Evolutionary conservation across 768 basidiomycete genomes (phyloP), one percentile per base, ranked within the genome.

Genomic region (Mycena alexandri): DNA sequence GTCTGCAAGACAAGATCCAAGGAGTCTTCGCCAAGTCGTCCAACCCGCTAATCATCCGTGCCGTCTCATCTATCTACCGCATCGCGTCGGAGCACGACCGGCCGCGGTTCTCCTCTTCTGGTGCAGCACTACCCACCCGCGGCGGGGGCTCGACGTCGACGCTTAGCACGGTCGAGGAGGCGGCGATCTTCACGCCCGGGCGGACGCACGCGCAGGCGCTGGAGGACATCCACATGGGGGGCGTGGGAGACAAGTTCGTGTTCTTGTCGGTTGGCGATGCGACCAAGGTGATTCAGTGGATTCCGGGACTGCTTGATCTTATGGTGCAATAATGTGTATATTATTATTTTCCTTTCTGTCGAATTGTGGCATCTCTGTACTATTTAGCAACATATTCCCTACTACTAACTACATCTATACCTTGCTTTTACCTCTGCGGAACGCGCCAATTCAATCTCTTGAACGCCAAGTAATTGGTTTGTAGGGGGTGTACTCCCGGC

Each of bases 11-110:
- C 63, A 88, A 87, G 66, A 88, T 95, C 74, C 89, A 87, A 71
- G 90, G 91, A 22, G 84, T 87, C 0, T 90, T 94, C 72, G 85
- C 89, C 19, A 89, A 85, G 63, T 89, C 90, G 4, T 88, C 90
- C 17, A 94, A 93, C 69, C 82, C 92, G 13, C 80, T 82, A 2
- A 90, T 94, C 72, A 87, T 94, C 64, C 84, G 84, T 44, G 85
- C 89, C 13, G 90, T 89, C 33, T 91, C 93, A n/a, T 89, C 84
- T 66, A 87, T 95, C 60, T 93, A 93, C 82, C 87, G 89, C 19
- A 82, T 91, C 34, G 86, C 91, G 10, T 81, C 90, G 67, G 84
- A 87, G 76, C 78, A 50, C 83, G 80, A 58, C 75, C 75, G n/a
- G 76, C 78, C 19, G 72, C 80, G 19, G 78, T 82, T 41, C 83